These are phyloP conservation scores for Fusarium veterinarium DNA, from an alignment of 2,329 filamentous ascomycete genomes.

Conservation along the genomic window DNA sequence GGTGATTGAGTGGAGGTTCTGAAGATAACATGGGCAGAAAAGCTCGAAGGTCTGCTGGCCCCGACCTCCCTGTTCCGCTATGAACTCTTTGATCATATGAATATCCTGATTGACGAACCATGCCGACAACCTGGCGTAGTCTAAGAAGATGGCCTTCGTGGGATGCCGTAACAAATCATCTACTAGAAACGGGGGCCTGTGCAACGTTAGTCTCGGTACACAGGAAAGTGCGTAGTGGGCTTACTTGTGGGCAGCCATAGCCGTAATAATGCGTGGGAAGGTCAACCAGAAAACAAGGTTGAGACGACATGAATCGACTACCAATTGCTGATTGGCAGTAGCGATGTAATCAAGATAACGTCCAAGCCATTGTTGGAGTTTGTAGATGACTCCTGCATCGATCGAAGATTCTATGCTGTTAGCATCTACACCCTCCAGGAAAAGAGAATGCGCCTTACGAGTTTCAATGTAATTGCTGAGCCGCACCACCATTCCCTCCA, in stretches of 20 bases:
- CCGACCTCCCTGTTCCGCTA: conserved; percentile 7
- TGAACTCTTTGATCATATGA: conserved; percentile 33
- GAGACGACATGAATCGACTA: conserved; percentile 57
- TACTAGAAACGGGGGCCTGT: conserved; percentile 44
- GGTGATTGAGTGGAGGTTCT: conserved; percentile 53
- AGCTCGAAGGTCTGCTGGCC: conserved; percentile 41
- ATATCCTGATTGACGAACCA: conserved; percentile 64
- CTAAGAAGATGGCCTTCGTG: conserved; percentile 51
- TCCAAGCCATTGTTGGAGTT: conserved; percentile 63
- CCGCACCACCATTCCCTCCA: conserved; percentile 50
- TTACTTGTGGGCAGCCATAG: conserved; percentile 55
- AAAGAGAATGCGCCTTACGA: conserved; percentile 40
- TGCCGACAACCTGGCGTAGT: conserved; percentile 62
- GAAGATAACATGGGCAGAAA: conserved; percentile 55
- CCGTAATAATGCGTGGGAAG: conserved; percentile 62
- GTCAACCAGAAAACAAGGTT: conserved; percentile 63
- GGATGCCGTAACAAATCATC: conserved; percentile 47
- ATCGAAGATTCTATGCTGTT: conserved; percentile 52
- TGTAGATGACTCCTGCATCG: conserved; percentile 58
- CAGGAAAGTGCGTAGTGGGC: conserved; percentile 23
- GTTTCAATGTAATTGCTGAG: conserved; percentile 52
- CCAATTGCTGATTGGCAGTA: conserved; percentile 48
- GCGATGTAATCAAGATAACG: conserved; percentile 58
- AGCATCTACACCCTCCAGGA: conserved; percentile 25
- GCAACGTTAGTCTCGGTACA: conserved; percentile 4